Conservation (phyloP, 2,329 filamentous ascomycete species). For the Penicillium griseofulvum region DNA sequence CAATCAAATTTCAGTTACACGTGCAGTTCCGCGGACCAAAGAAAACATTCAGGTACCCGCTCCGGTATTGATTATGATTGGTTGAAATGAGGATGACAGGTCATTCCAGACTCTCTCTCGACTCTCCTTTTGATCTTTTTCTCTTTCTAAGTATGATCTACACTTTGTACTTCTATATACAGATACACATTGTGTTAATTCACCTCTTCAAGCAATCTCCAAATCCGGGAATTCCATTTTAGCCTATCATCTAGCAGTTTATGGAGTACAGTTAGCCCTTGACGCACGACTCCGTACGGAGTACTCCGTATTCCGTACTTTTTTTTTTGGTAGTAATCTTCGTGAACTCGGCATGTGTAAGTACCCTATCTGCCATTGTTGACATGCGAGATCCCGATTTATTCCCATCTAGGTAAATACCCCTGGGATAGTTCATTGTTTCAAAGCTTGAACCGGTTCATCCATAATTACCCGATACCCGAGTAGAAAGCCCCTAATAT, state of each 20-base stretch:
- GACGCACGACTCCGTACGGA: no score
- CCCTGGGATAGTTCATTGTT: background rate
- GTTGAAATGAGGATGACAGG: slow-evolving; percentile 17
- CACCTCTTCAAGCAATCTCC: background rate
- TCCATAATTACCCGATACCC: background rate
- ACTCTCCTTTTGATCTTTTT: background rate
- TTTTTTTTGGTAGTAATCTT: slow-evolving; percentile 1
- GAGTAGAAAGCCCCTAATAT: background rate
- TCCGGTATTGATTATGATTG: slow-evolving; percentile 14
- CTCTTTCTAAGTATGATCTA: no score
- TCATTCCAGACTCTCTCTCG: slow-evolving; percentile 19
- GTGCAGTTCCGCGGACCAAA: slow-evolving; percentile 13
- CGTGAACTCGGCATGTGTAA: background rate
- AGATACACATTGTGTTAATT: no score
- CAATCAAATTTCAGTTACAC: slow-evolving; percentile 17
- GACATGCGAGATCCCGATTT: background rate
- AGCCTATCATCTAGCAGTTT: no score
- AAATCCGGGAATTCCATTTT: background rate
- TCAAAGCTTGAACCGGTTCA: background rate
- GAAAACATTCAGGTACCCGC: slow-evolving; percentile 27
- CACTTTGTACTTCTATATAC: no score
- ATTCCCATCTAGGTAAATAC: background rate
- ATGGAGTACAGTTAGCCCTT: background rate
- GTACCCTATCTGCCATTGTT: background rate
- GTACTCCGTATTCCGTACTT: no score